These are phyloP conservation scores for Laburnicola sp. DNA, from an alignment of 2,329 filamentous ascomycete genomes.

Conservation along the genomic window DNA sequence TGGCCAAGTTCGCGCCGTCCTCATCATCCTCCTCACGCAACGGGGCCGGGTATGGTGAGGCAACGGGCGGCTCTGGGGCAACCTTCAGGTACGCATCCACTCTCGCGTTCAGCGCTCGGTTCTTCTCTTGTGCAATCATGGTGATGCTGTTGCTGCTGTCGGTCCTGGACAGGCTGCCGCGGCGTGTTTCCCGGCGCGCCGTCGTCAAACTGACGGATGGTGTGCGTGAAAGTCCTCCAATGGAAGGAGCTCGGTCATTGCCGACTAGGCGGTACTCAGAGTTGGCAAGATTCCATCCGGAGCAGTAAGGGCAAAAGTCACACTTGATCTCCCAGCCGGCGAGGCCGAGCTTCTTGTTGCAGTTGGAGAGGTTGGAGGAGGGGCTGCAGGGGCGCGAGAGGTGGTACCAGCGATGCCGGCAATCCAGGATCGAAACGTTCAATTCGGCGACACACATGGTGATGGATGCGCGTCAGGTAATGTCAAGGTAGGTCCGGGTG, in stretches of 20 bases:
- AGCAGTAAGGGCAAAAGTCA: constrained; percentile 54
- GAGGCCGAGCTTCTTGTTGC: constrained; percentile 49
- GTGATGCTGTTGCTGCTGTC: constrained; percentile 44
- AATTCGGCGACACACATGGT: constrained; percentile 56
- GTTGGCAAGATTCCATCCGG: constrained; percentile 41
- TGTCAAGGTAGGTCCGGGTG: constrained; percentile 28
- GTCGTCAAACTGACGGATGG: constrained; percentile 45
- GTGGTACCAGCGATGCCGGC: constrained; percentile 56
- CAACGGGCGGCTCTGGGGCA: constrained; percentile 28
- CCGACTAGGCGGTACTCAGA: constrained; percentile 53
- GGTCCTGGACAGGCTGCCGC: constrained; percentile 41
- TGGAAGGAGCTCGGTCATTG: constrained; percentile 42
- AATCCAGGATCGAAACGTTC: constrained; percentile 52
- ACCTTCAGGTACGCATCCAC: constrained; percentile 46
- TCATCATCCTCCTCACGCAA: constrained; percentile 38
- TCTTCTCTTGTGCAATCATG: constrained; percentile 46
- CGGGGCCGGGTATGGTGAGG: constrained; percentile 27
- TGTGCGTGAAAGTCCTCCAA: constrained; percentile 47
- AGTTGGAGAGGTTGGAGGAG: constrained; percentile 52
- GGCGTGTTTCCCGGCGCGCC: constrained; percentile 43
- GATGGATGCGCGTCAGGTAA: constrained; percentile 25
- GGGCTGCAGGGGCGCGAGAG: constrained; percentile 50
- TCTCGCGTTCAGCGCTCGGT: constrained; percentile 44
- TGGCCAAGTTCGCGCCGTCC: constrained; percentile 19
- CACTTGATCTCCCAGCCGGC: constrained; percentile 56